Conservation (phyloP, 1,284 basidiomycete genomes). For the Pyrrhoderma lamaoense region DNA sequence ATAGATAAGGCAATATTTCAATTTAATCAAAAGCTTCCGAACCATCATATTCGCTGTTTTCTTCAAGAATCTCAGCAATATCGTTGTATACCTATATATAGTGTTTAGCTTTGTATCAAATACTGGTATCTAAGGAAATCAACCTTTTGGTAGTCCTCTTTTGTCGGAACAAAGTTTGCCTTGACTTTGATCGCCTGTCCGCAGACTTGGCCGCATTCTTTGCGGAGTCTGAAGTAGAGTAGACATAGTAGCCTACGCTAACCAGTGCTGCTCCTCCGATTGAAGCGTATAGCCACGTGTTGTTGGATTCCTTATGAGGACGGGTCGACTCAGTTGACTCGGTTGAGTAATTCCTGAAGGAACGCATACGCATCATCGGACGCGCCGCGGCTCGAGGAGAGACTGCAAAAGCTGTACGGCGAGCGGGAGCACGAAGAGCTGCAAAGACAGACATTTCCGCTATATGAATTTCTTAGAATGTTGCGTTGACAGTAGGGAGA, state of each 20-base stretch:
- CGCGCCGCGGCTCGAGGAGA: constrained; percentile 28
- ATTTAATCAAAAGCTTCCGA: constrained; percentile 22
- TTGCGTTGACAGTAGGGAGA: not conserved
- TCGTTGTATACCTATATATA: constrained; percentile 72
- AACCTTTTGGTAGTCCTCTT: constrained; percentile 85
- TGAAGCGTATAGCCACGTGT: constrained; percentile 47
- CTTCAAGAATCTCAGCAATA: constrained; percentile 72
- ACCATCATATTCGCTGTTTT: constrained; percentile 79
- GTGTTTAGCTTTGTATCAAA: not conserved
- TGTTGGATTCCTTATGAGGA: constrained; percentile 33
- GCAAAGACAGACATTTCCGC: constrained; percentile 40
- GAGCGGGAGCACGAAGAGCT: constrained; percentile 39
- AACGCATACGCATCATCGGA: constrained; percentile 24
- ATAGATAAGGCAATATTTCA: constrained; percentile 1
- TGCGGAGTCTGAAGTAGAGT: constrained; percentile 38
- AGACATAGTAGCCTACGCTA: constrained; percentile 49
- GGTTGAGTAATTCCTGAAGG: constrained; percentile 53
- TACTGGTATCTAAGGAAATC: constrained; percentile 1
- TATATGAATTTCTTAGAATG: not conserved
- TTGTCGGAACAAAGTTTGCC: constrained; percentile 56
- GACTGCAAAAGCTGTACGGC: constrained; percentile 34
- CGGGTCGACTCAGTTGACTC: constrained; percentile 37
- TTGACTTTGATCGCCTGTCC: constrained; percentile 55
- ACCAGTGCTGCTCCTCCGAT: constrained; percentile 44
- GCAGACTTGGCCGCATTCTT: constrained; percentile 52